Percentiles rank a stretch among this genome's conserved stretches.
Conservation (phyloP, 345 rosid species). For the Gossypium longicalyx region DNA sequence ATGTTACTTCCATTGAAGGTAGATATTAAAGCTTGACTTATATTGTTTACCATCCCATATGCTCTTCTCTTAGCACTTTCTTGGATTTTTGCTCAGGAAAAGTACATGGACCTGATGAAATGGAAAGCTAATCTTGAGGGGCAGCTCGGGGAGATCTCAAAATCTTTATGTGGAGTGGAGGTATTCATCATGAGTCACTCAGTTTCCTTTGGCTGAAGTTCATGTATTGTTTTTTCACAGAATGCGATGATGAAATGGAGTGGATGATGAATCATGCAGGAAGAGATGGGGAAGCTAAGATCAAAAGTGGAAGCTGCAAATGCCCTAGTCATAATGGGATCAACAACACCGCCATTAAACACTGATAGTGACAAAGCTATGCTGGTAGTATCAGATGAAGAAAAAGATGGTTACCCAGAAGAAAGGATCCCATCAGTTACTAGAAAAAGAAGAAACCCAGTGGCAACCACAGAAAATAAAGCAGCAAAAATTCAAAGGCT, state of each 20-base stretch:
- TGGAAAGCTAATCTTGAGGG: slow-evolving; percentile 56
- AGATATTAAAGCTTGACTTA: background rate
- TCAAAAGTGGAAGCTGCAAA: slow-evolving; percentile 26
- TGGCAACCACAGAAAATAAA: slow-evolving; percentile 33
- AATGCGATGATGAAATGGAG: background rate
- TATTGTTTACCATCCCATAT: background rate
- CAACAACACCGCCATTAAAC: slow-evolving; percentile 15
- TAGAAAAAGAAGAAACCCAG: slow-evolving; percentile 9
- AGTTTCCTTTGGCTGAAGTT: background rate
- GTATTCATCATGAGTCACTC: slow-evolving; percentile 24
- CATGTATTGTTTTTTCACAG: background rate
- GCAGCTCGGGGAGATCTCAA: slow-evolving; percentile 47
- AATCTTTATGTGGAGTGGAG: slow-evolving; percentile 46
- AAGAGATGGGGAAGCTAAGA: slow-evolving; percentile 41
- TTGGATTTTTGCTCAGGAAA: slow-evolving; percentile 41
- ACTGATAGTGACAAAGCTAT: slow-evolving; percentile 19
- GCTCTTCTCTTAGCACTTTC: background rate
- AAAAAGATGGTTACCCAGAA: background rate
- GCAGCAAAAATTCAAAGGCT: slow-evolving; percentile 49
- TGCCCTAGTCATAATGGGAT: slow-evolving; percentile 10
- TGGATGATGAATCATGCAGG: slow-evolving; percentile 37
- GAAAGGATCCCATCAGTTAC: background rate
- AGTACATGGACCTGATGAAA: slow-evolving; percentile 44
- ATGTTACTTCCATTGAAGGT: slow-evolving; percentile 52
- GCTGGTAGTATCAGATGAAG: background rate